Base-by-base conservation (phyloP, 2,329 filamentous ascomycete species). In the Cladosporium sp. region DNA sequence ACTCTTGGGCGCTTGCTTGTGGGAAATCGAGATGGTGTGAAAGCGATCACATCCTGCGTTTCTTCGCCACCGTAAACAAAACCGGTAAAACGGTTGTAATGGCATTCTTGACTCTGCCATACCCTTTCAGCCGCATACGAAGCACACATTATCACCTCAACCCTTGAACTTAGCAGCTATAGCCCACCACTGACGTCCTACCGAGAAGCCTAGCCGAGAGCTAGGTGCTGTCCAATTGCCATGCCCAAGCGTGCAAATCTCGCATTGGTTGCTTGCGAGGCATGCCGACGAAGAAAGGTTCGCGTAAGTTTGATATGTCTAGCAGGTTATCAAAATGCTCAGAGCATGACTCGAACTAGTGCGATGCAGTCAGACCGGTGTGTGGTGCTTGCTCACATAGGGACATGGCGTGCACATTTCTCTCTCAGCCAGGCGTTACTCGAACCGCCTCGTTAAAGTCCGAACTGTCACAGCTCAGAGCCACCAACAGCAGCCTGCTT, bases 181-280 rank as follows among this genome's bases (percentile, higher is more conserved):
- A 45, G 42, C 22, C 17, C 17, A 15, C 25, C 24, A n/a, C 24
- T 28, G 17, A 10, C 25, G 25, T 45, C 25, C 22, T 9, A 24
- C 15, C 42, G 22, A 45, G 22, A 28, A 22, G 10, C n/a, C 20
- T 3, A 24, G 13, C 1, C 3, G n/a, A 22, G 13, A 4, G 10
- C 24, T 28, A 2, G 28, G 20, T 12, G 13, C 36, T 17, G 20
- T 25, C 32, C 10, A 22, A 19, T 42, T n/a, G 34, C 37, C 12
- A 55, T 55, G 52, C 52, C 52, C 4, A 35, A 47, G n/a, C 13
- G 52, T 4, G 52, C 40, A 4, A 45, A 47, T 22, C 40, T 55
- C 20, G 32, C 20, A 4, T 42, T 47, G 28, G 40, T 20, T 25
- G 52, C 52, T 12, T 55, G 52, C 20, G 40, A 36, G 17, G 19